Evolutionary conservation across 78 protist genomes (phyloP).

Genomic region (Anaeramoeba flamelloides): DNA sequence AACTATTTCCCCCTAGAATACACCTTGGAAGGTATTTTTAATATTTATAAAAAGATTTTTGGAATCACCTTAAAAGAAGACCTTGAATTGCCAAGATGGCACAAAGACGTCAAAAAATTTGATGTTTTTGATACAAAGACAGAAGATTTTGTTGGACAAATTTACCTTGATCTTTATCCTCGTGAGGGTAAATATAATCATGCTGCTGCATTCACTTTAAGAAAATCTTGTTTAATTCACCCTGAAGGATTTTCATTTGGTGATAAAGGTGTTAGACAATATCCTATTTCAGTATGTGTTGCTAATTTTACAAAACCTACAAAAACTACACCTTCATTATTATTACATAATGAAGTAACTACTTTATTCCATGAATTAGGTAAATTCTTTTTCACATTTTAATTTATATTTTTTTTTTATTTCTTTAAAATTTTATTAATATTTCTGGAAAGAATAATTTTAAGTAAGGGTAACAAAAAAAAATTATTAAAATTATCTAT

Average conservation of each 20-base stretch:
- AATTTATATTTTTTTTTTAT: too few relatives aligned
- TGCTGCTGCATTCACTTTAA: neutral
- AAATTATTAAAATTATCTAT: too few relatives aligned
- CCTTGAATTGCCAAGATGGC: conserved; percentile 1
- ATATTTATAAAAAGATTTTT: conserved; percentile 26
- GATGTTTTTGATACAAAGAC: neutral
- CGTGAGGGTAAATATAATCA: conserved; percentile 16
- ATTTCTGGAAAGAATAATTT: too few relatives aligned
- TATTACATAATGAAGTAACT: conserved; percentile 30
- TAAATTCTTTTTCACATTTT: too few relatives aligned
- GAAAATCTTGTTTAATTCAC: neutral
- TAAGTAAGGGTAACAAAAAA: too few relatives aligned
- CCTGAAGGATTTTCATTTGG: too few relatives aligned
- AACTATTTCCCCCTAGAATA: conserved; percentile 29
- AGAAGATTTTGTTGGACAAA: conserved; percentile 21
- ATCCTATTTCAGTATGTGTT: conserved; percentile 20
- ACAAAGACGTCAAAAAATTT: conserved; percentile 1
- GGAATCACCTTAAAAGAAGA: conserved; percentile 16
- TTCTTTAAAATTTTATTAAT: too few relatives aligned
- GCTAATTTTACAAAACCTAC: conserved; percentile 21
- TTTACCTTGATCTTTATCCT: conserved; percentile 49
- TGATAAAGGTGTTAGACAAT: conserved; percentile 12
- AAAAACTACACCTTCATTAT: conserved; percentile 23
- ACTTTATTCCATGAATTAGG: conserved; percentile 43
- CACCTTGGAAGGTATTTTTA: conserved; percentile 22